Evolutionary conservation across 2,329 filamentous ascomycete species (phyloP).

Genomic region (Ascochyta clinopodiicola): DNA sequence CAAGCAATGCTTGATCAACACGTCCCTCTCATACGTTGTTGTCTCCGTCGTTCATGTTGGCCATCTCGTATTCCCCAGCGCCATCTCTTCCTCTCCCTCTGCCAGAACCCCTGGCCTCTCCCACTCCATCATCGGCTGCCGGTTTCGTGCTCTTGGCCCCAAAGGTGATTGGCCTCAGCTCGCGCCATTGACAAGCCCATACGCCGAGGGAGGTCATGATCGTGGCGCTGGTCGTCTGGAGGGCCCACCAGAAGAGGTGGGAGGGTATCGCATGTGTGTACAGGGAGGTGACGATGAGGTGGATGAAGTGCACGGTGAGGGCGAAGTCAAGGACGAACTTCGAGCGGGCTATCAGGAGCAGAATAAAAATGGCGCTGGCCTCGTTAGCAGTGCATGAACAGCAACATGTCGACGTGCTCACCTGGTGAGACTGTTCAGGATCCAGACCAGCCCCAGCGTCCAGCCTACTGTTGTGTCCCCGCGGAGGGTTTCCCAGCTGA

Average conservation of each 20-base stretch:
- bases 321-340: conserved; percentile 97
- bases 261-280: conserved; percentile 79
- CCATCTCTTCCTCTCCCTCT: conserved; percentile 54
- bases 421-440: conserved; percentile 70
- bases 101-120: conserved; percentile 49
- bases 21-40: conserved; percentile 39
- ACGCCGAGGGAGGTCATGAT: conserved; percentile 77
- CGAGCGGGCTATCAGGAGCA: conserved; percentile 82
- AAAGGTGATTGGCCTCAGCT: conserved; percentile 87
- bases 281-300: conserved; percentile 77
- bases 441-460: conserved; percentile 72
- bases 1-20: conserved; percentile 36
- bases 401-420: conserved; percentile 48
- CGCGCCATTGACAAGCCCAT: conserved; percentile 90
- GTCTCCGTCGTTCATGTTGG: conserved; percentile 50
- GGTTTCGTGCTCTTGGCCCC: conserved; percentile 60
- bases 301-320: conserved; percentile 83
- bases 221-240: conserved; percentile 66
- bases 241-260: conserved; percentile 85
- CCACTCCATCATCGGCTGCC: conserved; percentile 46
- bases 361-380: conserved; percentile 78
- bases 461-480: conserved; percentile 74
- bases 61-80: conserved; percentile 58
- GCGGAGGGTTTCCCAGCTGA: conserved; percentile 68
- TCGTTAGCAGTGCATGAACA: too few relatives aligned